Conservation (phyloP, 2,329 filamentous ascomycete genomes). For the Zasmidium citrigriseum region DNA sequence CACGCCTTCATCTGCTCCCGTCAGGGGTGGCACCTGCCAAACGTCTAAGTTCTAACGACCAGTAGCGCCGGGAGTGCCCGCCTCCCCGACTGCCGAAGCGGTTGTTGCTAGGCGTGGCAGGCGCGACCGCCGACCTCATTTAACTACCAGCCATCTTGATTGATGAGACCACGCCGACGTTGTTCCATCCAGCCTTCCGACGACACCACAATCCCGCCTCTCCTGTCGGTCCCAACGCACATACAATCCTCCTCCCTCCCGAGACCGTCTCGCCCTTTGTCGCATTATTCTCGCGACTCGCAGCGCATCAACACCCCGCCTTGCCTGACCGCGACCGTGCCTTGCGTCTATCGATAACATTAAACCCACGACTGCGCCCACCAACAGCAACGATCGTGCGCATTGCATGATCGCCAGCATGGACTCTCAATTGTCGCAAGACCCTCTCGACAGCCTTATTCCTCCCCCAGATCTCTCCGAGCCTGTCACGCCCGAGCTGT, state of each 20-base stretch:
- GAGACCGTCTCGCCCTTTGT: not conserved
- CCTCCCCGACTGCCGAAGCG: too few relatives aligned
- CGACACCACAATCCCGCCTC: too few relatives aligned
- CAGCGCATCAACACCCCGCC: not conserved
- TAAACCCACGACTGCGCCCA: too few relatives aligned
- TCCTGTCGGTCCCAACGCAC: too few relatives aligned
- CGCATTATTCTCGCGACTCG: not conserved
- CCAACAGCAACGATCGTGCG: not conserved
- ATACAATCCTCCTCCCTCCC: too few relatives aligned
- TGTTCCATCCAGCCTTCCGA: too few relatives aligned
- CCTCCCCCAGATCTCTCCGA: conserved; percentile 15
- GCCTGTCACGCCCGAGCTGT: conserved; percentile 31
- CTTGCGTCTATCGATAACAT: not conserved
- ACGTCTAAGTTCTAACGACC: not conserved
- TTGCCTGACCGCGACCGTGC: not conserved
- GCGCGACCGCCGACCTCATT: too few relatives aligned
- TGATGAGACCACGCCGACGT: too few relatives aligned
- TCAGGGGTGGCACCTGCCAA: not conserved
- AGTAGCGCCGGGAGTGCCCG: too few relatives aligned
- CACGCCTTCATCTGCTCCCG: not conserved
- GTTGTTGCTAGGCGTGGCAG: too few relatives aligned
- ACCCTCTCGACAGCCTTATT: conserved; percentile 17
- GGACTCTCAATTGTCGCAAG: conserved; percentile 13
- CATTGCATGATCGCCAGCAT: conserved; percentile 2
- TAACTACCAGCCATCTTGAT: too few relatives aligned